Evolutionary conservation across 208 protist species (phyloP).

Genomic region (Histomonas meleagridis): DNA sequence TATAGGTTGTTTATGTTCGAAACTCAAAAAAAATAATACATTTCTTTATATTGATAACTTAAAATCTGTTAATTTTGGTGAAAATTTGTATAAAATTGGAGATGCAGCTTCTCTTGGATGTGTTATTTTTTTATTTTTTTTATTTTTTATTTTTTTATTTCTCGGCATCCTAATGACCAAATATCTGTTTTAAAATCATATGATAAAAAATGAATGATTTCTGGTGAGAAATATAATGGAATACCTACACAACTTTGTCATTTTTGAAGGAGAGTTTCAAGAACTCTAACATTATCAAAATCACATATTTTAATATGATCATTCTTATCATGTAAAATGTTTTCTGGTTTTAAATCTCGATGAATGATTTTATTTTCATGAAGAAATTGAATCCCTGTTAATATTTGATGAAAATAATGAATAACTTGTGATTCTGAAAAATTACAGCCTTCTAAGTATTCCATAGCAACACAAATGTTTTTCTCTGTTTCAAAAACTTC

Average conservation of each 20-base stretch:
- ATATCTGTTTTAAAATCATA: conserved; percentile 14
- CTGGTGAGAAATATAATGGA: conserved; percentile 39
- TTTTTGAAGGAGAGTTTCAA: too few relatives aligned
- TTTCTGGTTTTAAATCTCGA: conserved; percentile 12
- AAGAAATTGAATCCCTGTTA: neutral
- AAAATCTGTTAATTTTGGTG: too few relatives aligned
- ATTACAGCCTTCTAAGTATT: neutral
- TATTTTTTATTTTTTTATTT: too few relatives aligned
- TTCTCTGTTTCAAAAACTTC: neutral
- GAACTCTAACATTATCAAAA: neutral
- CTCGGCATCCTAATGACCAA: neutral
- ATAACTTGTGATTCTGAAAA: neutral
- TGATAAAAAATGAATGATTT: neutral
- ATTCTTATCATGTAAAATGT: neutral
- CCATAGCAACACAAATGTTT: neutral
- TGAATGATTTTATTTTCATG: neutral
- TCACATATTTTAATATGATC: neutral
- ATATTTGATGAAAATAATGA: neutral
- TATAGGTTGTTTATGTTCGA: too few relatives aligned
- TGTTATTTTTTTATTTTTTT: too few relatives aligned
- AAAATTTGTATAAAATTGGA: too few relatives aligned
- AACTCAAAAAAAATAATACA: too few relatives aligned
- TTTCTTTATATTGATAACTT: too few relatives aligned
- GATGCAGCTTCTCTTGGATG: too few relatives aligned
- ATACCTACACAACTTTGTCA: too few relatives aligned